Base-by-base conservation (phyloP, 192 early-diverging fungal genomes). In the Backusella macrospora region DNA sequence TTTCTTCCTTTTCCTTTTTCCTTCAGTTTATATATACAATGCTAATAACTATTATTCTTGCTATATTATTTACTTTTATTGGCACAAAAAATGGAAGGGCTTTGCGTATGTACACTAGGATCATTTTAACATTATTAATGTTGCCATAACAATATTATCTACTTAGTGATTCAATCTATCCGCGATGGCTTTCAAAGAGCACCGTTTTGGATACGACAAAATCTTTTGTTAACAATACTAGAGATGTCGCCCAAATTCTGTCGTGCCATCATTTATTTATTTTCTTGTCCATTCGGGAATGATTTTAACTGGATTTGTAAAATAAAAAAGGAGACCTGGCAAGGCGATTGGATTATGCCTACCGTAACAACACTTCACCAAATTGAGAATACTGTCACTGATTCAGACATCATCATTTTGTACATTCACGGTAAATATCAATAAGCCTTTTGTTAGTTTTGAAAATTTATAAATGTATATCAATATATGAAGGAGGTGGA, bases 371-470 rank as follows among this genome's bases (percentile, higher is more conserved):
- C 26, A 5, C 8, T 45, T 12, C 5, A 10, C 6, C 37, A 26
- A 34, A 42, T 62, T 10, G 55, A 72, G n/a, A 23, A 44, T 8
- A 45, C n/a, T 44, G 40, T 42, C 1, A 2, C 9, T 26, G 14
- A 62, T 45, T n/a, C 21, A 37, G 71, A 72, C 37, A n/a, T 72
- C 14, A 15, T 72, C 44, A 18, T 72, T 34, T 72, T 64, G 14
- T 72, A 46, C 47, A 72, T 72, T 59, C 71, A 72, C 46, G 71
- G 69, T 71, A 71, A 45, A 23, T 68, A 66, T 16, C 15, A 18
- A 49, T n/a, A 34, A 34, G 29, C 29, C 29, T 34, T 34, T 34
- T 34, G 29, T 34, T 34, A 34, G 0, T 0, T 34, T 34, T 34
- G 29, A 34, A 34, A 34, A 34, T 34, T 34, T 34, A 34, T 34